Evolutionary conservation across 2,329 filamentous ascomycete species (phyloP).

Genomic region (Leptographium radiaticola): DNA sequence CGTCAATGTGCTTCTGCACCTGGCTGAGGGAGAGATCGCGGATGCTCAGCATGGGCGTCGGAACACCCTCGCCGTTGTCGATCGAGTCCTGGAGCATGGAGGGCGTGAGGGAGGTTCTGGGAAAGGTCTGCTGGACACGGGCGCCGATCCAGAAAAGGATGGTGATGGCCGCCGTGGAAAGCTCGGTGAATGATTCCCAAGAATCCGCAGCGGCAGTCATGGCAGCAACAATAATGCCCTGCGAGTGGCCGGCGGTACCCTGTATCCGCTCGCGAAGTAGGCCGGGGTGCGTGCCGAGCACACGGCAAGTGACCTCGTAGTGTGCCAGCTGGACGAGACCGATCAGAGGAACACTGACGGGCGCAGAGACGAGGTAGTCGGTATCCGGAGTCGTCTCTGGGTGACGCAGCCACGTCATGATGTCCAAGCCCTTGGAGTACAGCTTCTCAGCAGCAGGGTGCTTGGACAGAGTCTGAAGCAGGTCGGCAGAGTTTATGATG

Average conservation of each 20-base stretch:
- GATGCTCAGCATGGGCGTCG: constrained; percentile 96
- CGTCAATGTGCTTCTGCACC: constrained; percentile 92
- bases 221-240: constrained; percentile 88
- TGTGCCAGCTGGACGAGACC: constrained; percentile 92
- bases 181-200: constrained; percentile 83
- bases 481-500: constrained; percentile 65
- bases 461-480: constrained; percentile 72
- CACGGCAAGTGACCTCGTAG: constrained; percentile 88
- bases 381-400: constrained; percentile 82
- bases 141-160: constrained; percentile 98
- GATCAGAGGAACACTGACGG: constrained; percentile 91
- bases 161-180: constrained; percentile 67
- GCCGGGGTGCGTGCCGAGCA: constrained; percentile 78
- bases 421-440: constrained; percentile 91
- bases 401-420: constrained; percentile 86
- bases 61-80: constrained; percentile 86
- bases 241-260: constrained; percentile 90
- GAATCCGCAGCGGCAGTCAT: constrained; percentile 81
- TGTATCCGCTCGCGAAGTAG: constrained; percentile 72
- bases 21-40: constrained; percentile 78
- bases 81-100: constrained; percentile 84
- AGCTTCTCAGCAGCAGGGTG: constrained; percentile 86
- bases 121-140: constrained; percentile 93
- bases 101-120: constrained; percentile 83
- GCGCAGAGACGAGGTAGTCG: constrained; percentile 88